A percentile compares a stretch with the other conserved stretches of the same genome.
Evolutionary conservation across 2,329 filamentous ascomycete genomes (phyloP).

Genomic region (Davidsoniella australis): DNA sequence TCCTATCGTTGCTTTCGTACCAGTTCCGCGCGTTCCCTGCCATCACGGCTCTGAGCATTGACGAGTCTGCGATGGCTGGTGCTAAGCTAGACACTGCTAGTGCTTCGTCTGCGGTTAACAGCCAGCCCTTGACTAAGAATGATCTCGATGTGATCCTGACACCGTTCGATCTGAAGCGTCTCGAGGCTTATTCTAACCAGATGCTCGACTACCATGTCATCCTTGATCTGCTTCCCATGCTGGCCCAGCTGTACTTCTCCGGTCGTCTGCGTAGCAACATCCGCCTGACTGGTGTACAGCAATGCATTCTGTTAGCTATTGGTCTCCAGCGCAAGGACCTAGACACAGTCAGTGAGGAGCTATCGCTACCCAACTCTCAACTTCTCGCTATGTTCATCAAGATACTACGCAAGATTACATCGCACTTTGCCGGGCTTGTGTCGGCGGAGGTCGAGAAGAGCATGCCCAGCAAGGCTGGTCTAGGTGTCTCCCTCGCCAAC

Average conservation of each 20-base stretch:
- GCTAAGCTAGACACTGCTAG: conserved; percentile 43
- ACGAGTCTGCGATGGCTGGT: conserved; percentile 65
- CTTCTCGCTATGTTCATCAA: conserved; percentile 95
- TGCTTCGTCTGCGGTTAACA: conserved; percentile 14
- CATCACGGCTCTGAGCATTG: conserved; percentile 65
- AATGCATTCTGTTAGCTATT: conserved; percentile 72
- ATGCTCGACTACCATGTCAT: conserved; percentile 97
- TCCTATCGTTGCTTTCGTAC: conserved; percentile 76
- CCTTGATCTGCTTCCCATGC: conserved; percentile 70
- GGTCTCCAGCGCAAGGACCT: conserved; percentile 83
- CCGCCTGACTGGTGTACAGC: conserved; percentile 65
- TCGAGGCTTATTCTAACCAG: conserved; percentile 92
- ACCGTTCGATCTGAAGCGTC: conserved; percentile 84
- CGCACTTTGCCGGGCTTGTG: conserved; percentile 59
- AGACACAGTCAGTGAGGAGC: conserved; percentile 61
- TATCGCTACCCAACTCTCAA: conserved; percentile 58
- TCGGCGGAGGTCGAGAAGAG: conserved; percentile 54
- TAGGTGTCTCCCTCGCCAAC: conserved; percentile 41
- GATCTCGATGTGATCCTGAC: conserved; percentile 66
- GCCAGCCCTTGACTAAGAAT: conserved; percentile 44
- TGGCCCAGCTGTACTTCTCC: conserved; percentile 73
- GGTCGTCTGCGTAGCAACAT: conserved; percentile 52
- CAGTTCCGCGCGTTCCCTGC: conserved; percentile 75
- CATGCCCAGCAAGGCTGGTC: conserved; percentile 39
- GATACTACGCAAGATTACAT: conserved; percentile 72